phyloP scores from a whole-genome alignment of 495 filamentous ascomycete genomes.

The Aspergillus nidulans region DNA sequence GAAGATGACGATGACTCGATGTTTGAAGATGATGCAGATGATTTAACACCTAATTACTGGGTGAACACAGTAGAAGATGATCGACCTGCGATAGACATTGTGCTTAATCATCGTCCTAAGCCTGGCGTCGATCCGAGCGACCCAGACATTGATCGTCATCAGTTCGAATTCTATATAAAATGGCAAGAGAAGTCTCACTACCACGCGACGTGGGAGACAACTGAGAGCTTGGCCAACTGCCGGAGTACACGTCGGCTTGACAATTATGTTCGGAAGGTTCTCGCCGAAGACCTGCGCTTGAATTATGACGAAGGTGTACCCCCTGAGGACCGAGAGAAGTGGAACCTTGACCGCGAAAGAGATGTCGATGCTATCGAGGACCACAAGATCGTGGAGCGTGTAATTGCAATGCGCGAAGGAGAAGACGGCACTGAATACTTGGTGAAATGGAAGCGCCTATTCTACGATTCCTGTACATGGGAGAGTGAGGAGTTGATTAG shows the following conservation, averaged over 20 bases:
- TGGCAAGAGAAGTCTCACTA: constrained; percentile 95
- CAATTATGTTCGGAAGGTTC: constrained; percentile 84
- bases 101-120: constrained; percentile 78
- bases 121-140: constrained; percentile 58
- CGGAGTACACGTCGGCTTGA: constrained; percentile 81
- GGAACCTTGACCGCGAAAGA: constrained; percentile 81
- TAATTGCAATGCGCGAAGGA: constrained; percentile 74
- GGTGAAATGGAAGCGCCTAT: constrained; percentile 85
- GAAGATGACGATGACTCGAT: constrained; percentile 74
- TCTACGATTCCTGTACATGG: constrained; percentile 94
- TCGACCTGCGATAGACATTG: constrained; percentile 77
- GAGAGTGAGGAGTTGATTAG: constrained; percentile 72
- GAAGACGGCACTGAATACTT: constrained; percentile 78
- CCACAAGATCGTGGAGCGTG: constrained; percentile 84
- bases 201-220: constrained; percentile 90
- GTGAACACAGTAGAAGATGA: constrained; percentile 62
- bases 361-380: constrained; percentile 78
- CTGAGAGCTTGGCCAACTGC: constrained; percentile 60
- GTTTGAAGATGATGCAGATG: constrained; percentile 64
- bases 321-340: constrained; percentile 86
- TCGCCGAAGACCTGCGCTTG: constrained; percentile 68
- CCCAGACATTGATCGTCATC: constrained; percentile 59
- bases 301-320: constrained; percentile 64
- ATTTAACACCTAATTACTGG: constrained; percentile 59
- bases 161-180: constrained; percentile 95